Conservation (phyloP, 1,139 yeast species). For the Candida labiduridarum region DNA sequence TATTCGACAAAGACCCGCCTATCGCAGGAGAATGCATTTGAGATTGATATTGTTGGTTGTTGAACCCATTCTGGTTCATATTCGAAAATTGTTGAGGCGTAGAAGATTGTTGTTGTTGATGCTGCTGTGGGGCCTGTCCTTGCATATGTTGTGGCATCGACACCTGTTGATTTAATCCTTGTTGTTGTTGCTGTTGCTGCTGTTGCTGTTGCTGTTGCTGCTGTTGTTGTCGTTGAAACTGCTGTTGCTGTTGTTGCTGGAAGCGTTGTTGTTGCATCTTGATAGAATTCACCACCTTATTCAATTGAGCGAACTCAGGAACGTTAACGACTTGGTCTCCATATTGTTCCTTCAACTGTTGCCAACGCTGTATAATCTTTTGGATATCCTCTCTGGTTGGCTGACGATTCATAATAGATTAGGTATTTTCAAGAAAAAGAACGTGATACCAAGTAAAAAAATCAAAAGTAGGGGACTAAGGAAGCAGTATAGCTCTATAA, state of each 20-base stretch:
- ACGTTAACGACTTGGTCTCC: conserved; percentile 67
- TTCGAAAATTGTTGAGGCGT: conserved; percentile 11
- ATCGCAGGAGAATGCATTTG: conserved; percentile 15
- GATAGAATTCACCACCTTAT: conserved; percentile 55
- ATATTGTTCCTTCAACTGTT: conserved; percentile 58
- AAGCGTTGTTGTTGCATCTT: conserved; percentile 36
- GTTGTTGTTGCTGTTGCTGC: conserved; percentile 12
- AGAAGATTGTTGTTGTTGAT: conserved; percentile 17
- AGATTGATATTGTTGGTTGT: conserved; percentile 8
- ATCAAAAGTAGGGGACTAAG: not conserved
- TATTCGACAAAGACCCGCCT: conserved; percentile 11
- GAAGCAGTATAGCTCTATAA: not conserved
- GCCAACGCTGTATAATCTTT: conserved; percentile 57
- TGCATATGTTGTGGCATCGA: conserved; percentile 8
- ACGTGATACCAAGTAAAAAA: not conserved
- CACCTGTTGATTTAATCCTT: conserved; percentile 4
- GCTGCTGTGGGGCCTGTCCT: conserved; percentile 13
- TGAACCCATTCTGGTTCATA: conserved; percentile 8
- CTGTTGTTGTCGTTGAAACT: conserved; percentile 15
- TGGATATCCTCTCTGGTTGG: conserved; percentile 47
- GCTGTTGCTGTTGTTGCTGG: conserved; percentile 20
- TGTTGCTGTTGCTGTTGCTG: conserved; percentile 13
- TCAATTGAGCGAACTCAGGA: conserved; percentile 62
- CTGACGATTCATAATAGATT: conserved; percentile 28
- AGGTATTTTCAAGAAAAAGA: not conserved